Base-by-base conservation (phyloP, 495 filamentous ascomycete species). In the Penicillium crystallinum region DNA sequence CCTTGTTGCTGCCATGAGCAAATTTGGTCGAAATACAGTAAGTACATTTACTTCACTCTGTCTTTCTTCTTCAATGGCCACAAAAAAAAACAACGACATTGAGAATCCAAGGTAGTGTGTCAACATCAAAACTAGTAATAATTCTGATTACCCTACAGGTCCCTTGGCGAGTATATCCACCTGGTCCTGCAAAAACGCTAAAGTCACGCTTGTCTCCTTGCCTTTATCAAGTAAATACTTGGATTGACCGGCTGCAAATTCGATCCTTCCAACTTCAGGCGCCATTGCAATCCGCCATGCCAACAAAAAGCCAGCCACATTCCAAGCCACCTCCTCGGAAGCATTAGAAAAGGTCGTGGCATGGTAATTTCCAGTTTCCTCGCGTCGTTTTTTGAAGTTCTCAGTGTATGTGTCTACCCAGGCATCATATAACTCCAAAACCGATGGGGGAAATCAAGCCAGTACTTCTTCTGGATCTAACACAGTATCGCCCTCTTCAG, bases 221-320 rank as follows among this genome's bases (percentile, higher is more conserved):
- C 53, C 55, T 17, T 42, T 49, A 22, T 47, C 46, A 4, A 61
- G 21, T 9, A 59, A 14, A 36, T 56, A 59, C 19, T 50, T 53
- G 5, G 50, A 58, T 31, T 15, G 3, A 17, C 55, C 53, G 9
- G 42, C 53, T 0, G 6, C 19, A 17, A 31, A 57, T 22, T 61
- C 53, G 15, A 64, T 37, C 7, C 53, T 54, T 15, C 58, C 56
- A 43, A 58, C 49, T 1, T 54, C 21, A 4, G 62, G 52, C 21
- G 46, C 47, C 44, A 62, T 51, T 19, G 49, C 46, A 49, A 62
- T 55, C n/a, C 56, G 56, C 62, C 62, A 65, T 1, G 58, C 62
- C 31, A 65, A 37, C 31, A 65, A 37, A 49, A 38, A 59, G 30
- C 62, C 58, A 11, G 62, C 51, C 35, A 65, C 54, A 48, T 59